A percentile compares a stretch with the other conserved stretches of the same genome.
Conservation (phyloP, 352 stramenopile genomes). For the Phytophthora cactorum region DNA sequence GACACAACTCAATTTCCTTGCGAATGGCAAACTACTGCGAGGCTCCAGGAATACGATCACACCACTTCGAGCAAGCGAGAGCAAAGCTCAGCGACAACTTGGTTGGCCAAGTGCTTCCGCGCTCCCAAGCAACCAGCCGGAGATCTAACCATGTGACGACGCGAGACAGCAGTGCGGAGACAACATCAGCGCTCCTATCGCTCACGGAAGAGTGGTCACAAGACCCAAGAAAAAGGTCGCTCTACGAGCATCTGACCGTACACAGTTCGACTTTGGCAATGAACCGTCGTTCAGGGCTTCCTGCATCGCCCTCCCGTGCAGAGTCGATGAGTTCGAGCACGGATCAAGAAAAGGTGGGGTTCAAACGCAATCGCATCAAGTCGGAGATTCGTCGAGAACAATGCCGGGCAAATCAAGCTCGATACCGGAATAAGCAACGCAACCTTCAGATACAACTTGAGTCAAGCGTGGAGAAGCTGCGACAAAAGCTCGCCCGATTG, state of each 20-base stretch:
- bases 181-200: too few species aligned
- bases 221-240: too few species aligned
- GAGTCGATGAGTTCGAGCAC: too few species aligned
- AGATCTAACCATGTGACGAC: neutral
- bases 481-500: neutral
- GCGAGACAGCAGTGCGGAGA: too few species aligned
- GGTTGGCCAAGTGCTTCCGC: neutral
- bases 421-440: conserved; percentile 9
- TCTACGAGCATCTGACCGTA: too few species aligned
- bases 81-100: neutral
- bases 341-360: too few species aligned
- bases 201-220: too few species aligned
- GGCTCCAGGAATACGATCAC: neutral
- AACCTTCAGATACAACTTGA: neutral
- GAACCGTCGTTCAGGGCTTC: too few species aligned
- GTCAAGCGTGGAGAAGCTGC: neutral
- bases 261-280: too few species aligned
- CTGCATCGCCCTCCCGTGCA: too few species aligned
- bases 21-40: neutral
- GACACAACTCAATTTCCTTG: neutral
- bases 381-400: conserved; percentile 3
- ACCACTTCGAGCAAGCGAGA: neutral
- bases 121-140: neutral
- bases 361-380: too few species aligned
- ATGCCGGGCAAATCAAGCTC: conserved; percentile 1